Base-by-base conservation (phyloP, 495 filamentous ascomycete species). In the Penicillium coffeae region DNA sequence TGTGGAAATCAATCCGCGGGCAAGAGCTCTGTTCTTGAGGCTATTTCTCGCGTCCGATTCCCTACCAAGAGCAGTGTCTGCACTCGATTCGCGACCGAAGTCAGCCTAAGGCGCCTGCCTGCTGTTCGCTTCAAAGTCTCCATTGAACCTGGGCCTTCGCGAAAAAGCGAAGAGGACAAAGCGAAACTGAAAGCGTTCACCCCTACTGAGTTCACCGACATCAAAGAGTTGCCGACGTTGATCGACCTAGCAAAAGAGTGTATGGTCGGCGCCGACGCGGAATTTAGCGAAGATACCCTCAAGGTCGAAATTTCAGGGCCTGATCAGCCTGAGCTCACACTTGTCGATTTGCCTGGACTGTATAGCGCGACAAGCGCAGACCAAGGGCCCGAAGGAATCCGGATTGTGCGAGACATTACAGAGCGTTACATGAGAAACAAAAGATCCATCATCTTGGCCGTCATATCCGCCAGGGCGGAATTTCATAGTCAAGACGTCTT, bases 21-120 rank as follows among this genome's bases (percentile, higher is more conserved):
- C 2, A 90, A 89, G 53, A 86, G 82, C 55, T 89, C 85, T 0
- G 83, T 90, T 0, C 75, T 90, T 0, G 84, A 89, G 64, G 86
- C 83, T 0, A 79, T 92, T 38, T 84, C 84, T 0, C 76, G 81
- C 33, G 80, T 88, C 13, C 77, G 79, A 0, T 89, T 90, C 49
- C 83, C 86, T 0, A 58, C 73, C n/a, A 78, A 84, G 35, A 77
- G 79, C 45, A 80, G 75, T 38, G 56, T 83, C 0, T 88, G 86
- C 60, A 89, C 86, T 0, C 72, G 82, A 0, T 87, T 87, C 48
- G 79, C 85, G 2, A 88, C 81, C 0, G 83, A 89, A 54, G 69
- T 88, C 2, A 70, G 80, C 20, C 54, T 79, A 0, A 69, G 72
- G 2, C 62, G 73, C 3, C 53, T 37, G n/a, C 34, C 62, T 2